Evolutionary conservation across 495 filamentous ascomycete species (phyloP).

Genomic region (Aspergillus egyptiacus): DNA sequence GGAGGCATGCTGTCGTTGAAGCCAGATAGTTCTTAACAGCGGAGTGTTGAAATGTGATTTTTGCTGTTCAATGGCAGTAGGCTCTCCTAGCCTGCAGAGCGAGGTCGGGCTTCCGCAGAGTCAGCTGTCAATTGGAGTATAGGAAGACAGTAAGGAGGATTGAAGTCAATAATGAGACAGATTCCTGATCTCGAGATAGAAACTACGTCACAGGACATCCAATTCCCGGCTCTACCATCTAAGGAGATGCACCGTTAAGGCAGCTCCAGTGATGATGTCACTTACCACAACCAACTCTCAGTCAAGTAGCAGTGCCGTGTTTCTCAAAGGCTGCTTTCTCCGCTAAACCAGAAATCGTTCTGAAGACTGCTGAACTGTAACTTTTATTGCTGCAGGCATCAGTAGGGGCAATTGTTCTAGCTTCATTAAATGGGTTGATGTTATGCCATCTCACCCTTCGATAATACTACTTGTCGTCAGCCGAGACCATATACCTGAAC

Average conservation of each 20-base stretch:
- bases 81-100: background rate
- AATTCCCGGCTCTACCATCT: too few species aligned
- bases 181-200: too few species aligned
- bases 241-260: background rate
- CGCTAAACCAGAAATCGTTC: background rate
- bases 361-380: background rate
- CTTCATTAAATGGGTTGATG: background rate
- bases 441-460: background rate
- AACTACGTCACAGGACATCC: slow-evolving; percentile 1
- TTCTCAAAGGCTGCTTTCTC: slow-evolving; percentile 3
- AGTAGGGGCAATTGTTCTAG: background rate
- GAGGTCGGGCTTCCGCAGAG: slow-evolving; percentile 1
- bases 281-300: background rate
- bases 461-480: too few species aligned
- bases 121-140: background rate
- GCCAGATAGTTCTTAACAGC: background rate
- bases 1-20: slow-evolving; percentile 19
- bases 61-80: background rate
- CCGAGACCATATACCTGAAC: background rate
- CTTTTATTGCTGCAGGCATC: background rate
- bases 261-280: slow-evolving; percentile 8
- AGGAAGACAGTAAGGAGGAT: background rate
- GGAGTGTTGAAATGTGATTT: background rate
- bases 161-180: too few species aligned
- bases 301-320: too few species aligned